phyloP scores from a whole-genome alignment of 2,329 filamentous ascomycete species.

The Hyphodiscus sp. region DNA sequence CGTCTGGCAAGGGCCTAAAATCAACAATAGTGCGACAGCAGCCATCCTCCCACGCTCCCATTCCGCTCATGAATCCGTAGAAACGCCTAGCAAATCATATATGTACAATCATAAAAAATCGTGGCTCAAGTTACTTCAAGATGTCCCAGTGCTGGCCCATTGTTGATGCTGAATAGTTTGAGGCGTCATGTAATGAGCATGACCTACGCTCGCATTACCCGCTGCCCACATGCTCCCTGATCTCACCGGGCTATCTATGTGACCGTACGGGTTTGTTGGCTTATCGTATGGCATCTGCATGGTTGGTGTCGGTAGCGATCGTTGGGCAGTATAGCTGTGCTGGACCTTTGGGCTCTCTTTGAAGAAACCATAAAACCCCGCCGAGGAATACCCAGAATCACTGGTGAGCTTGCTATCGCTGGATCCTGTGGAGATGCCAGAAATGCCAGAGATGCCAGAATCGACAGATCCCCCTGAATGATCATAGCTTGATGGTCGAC shows the following conservation, averaged over 20 bases:
- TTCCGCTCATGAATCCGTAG: background rate
- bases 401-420: conserved; percentile 22
- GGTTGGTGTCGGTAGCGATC: conserved; percentile 22
- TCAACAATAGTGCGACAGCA: background rate
- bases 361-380: conserved; percentile 17
- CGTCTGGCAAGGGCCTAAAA: background rate
- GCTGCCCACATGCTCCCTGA: conserved; percentile 23
- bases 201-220: conserved; percentile 24
- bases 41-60: background rate
- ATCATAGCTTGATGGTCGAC: conserved; percentile 20
- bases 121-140: conserved; percentile 4
- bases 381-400: conserved; percentile 25
- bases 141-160: conserved; percentile 25
- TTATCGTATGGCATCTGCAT: conserved; percentile 19
- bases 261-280: conserved; percentile 12
- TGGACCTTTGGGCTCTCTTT: conserved; percentile 15
- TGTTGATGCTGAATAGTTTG: conserved; percentile 16
- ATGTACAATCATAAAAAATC: background rate
- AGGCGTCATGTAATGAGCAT: conserved; percentile 22
- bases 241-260: conserved; percentile 9
- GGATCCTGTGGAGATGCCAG: conserved; percentile 20
- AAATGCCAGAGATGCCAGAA: conserved; percentile 13
- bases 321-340: conserved; percentile 17
- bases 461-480: conserved; percentile 18
- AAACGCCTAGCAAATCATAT: background rate